Conservation (phyloP, 768 basidiomycete genomes). For the Russula sp. region DNA sequence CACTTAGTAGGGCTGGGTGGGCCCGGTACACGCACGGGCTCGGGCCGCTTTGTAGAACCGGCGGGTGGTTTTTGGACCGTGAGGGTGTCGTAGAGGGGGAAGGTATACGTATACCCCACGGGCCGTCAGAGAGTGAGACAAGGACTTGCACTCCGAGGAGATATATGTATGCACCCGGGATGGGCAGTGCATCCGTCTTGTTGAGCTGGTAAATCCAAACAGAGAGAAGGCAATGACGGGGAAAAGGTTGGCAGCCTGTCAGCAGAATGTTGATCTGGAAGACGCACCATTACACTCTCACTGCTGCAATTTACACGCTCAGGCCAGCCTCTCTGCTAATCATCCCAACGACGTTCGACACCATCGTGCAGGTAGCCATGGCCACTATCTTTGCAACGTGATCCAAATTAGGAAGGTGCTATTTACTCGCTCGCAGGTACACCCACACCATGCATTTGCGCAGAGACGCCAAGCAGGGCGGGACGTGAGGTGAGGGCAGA, state of each 20-base stretch:
- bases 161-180: constrained; percentile 92
- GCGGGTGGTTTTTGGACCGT: constrained; percentile 60
- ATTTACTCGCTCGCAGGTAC: too few relatives aligned
- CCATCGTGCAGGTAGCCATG: constrained; percentile 75
- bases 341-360: constrained; percentile 84
- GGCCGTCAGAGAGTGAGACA: constrained; percentile 80
- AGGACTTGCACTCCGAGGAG: constrained; percentile 93
- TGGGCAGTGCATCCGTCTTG: constrained; percentile 90
- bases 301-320: constrained; percentile 67
- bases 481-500: constrained; percentile 89
- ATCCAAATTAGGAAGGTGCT: too few relatives aligned
- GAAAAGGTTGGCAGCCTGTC: not conserved
- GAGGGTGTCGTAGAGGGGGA: constrained; percentile 68
- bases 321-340: constrained; percentile 68
- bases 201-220: constrained; percentile 94
- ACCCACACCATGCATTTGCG: constrained; percentile 84
- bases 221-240: not conserved
- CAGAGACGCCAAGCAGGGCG: constrained; percentile 68
- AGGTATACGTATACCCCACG: constrained; percentile 63
- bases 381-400: constrained; percentile 86
- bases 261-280: constrained; percentile 4
- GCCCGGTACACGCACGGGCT: too few relatives aligned
- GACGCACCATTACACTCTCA: constrained; percentile 90
- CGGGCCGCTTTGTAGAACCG: constrained; percentile 63
- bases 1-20: too few relatives aligned